phyloP scores from a whole-genome alignment of 768 basidiomycete genomes.

The Tricholoma sp. region DNA sequence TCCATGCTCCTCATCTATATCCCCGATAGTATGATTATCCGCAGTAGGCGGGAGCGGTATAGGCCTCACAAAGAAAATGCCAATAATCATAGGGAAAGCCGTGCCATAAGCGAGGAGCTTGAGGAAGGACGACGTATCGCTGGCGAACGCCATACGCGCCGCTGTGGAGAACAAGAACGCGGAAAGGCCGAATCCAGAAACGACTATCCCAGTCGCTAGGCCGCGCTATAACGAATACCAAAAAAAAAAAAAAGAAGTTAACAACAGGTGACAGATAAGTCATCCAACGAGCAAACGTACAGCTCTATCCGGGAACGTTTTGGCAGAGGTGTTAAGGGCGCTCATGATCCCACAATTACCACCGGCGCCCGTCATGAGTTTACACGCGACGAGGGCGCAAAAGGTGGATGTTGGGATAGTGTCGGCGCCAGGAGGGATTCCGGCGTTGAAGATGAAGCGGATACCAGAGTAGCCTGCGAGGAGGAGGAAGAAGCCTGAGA shows the following conservation, averaged over 20 bases:
- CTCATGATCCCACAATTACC: conserved; percentile 66
- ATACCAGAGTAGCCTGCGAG: too few relatives aligned
- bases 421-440: too few relatives aligned
- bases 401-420: too few relatives aligned
- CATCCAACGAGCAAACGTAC: too few relatives aligned
- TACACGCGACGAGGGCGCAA: conserved; percentile 8
- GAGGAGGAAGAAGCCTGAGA: too few relatives aligned
- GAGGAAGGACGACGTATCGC: conserved; percentile 73
- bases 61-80: conserved; percentile 62
- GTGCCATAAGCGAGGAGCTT: conserved; percentile 75
- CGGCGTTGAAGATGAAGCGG: too few relatives aligned
- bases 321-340: conserved; percentile 76
- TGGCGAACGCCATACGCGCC: conserved; percentile 65
- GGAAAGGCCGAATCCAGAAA: conserved; percentile 86
- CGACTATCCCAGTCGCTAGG: conserved; percentile 53
- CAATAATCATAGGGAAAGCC: conserved; percentile 41
- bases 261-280: too few relatives aligned
- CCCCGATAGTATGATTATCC: conserved; percentile 2
- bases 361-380: conserved; percentile 68
- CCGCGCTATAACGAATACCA: conserved; percentile 35
- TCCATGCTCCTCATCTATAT: conserved; percentile 12
- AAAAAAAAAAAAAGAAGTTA: background rate
- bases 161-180: conserved; percentile 86
- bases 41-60: conserved; percentile 48
- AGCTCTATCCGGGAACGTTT: conserved; percentile 67